Evolutionary conservation across 306 rosid species (phyloP).

Genomic region (Gleditsia sinensis): DNA sequence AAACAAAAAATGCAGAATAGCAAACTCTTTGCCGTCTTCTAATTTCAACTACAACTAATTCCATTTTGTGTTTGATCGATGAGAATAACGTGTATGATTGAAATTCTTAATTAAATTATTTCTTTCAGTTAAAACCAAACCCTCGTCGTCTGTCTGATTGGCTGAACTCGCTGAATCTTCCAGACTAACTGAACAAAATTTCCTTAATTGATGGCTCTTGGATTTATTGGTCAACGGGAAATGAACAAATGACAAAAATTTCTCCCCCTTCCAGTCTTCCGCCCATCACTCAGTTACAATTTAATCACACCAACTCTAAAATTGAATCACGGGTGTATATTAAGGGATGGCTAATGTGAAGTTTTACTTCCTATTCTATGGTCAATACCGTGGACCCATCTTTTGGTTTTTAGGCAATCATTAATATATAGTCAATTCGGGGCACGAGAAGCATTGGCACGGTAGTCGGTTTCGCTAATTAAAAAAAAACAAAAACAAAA

Average conservation of each 20-base stretch:
- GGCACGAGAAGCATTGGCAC: conserved; percentile 15
- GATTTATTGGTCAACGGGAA: neutral
- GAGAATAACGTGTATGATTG: neutral
- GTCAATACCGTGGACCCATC: conserved; percentile 34
- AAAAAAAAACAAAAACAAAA: neutral
- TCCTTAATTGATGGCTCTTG: conserved; percentile 34
- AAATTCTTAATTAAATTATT: no score
- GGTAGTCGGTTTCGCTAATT: neutral
- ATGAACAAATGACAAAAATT: neutral
- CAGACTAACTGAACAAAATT: conserved; percentile 13
- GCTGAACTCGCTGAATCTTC: neutral
- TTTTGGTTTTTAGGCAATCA: conserved; percentile 2
- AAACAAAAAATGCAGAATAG: no score
- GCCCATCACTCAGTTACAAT: conserved; percentile 25
- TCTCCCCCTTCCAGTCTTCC: conserved; percentile 22
- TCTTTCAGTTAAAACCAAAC: no score
- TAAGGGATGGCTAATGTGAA: conserved; percentile 10
- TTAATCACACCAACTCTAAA: conserved; percentile 11
- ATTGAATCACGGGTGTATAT: no score
- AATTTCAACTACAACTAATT: neutral
- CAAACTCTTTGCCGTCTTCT: neutral
- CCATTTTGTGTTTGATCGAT: neutral
- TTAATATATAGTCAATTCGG: neutral
- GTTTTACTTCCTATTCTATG: conserved; percentile 27
- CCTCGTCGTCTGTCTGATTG: neutral